A percentile compares a stretch with the other conserved stretches of the same genome.
These are phyloP conservation scores for Leccinum uliginosum DNA, from an alignment of 768 basidiomycete species.

Conservation along the genomic window DNA sequence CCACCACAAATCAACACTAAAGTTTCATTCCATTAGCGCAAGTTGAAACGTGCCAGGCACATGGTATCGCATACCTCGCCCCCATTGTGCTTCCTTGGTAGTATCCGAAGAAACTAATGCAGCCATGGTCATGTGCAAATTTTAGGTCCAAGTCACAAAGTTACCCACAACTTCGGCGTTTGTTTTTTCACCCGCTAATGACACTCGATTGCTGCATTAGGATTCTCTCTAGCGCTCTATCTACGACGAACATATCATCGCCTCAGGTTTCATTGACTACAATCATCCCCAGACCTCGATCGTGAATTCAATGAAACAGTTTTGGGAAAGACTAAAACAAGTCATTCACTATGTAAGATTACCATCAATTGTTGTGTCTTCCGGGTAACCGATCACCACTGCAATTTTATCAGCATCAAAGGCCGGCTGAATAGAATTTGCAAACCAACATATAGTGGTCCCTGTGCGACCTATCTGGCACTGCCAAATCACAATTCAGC, in stretches of 20 bases:
- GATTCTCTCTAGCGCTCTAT: constrained; percentile 27
- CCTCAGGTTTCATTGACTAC: background rate
- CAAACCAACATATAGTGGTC: constrained; percentile 29
- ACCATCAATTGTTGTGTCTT: background rate
- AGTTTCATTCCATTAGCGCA: constrained; percentile 14
- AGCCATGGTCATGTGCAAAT: constrained; percentile 29
- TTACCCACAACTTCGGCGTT: constrained; percentile 6
- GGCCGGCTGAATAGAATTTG: background rate
- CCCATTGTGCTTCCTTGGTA: constrained; percentile 39
- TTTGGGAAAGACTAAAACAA: background rate
- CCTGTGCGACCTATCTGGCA: constrained; percentile 28
- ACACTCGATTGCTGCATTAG: constrained; percentile 29
- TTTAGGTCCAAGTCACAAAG: constrained; percentile 19
- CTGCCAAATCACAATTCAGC: constrained; percentile 13
- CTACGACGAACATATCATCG: constrained; percentile 15
- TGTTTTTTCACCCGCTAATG: constrained; percentile 13
- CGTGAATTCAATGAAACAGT: constrained; percentile 2
- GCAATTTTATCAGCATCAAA: constrained; percentile 8
- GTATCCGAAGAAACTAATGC: constrained; percentile 21
- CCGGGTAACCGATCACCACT: constrained; percentile 28
- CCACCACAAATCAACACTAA: constrained; percentile 82
- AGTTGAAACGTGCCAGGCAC: constrained; percentile 7
- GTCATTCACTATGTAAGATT: background rate
- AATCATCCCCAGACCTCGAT: background rate
- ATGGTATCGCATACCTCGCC: constrained; percentile 30